phyloP scores from a whole-genome alignment of 129 eudicot species.

The Ambrosia trifida region DNA sequence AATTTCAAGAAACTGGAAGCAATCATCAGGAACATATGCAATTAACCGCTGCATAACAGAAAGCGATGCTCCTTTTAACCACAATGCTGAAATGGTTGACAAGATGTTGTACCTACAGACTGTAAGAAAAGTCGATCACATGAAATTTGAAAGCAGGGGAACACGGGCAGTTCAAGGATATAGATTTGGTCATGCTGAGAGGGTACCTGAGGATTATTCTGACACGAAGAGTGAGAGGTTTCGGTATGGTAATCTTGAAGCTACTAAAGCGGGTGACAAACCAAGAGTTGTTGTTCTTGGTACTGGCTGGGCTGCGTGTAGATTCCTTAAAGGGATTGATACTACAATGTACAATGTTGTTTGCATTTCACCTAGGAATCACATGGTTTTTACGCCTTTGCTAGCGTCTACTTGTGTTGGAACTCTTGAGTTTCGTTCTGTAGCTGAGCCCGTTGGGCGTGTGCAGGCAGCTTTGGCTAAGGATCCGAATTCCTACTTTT shows the following conservation, averaged over 20 bases:
- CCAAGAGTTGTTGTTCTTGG: slow-evolving; percentile 95
- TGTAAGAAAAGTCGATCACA: slow-evolving; percentile 32
- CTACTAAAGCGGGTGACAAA: slow-evolving; percentile 83
- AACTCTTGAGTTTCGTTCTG: slow-evolving; percentile 92
- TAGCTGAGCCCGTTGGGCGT: slow-evolving; percentile 77
- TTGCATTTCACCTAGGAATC: slow-evolving; percentile 93
- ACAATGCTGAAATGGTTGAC: slow-evolving; percentile 30
- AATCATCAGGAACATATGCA: slow-evolving; percentile 43
- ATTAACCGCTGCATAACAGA: slow-evolving; percentile 38
- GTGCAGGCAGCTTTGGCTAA: slow-evolving; percentile 78
- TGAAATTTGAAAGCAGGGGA: slow-evolving; percentile 50
- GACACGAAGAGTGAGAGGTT: slow-evolving; percentile 45
- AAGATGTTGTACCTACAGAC: slow-evolving; percentile 35
- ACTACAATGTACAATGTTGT: slow-evolving; percentile 73
- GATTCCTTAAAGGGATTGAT: slow-evolving; percentile 88
- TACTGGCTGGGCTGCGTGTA: slow-evolving; percentile 93
- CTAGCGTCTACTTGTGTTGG: slow-evolving; percentile 98
- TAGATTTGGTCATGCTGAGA: slow-evolving; percentile 53
- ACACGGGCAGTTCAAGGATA: slow-evolving; percentile 47
- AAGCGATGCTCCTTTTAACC: slow-evolving; percentile 26
- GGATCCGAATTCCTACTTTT: slow-evolving; percentile 75
- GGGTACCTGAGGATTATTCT: slow-evolving; percentile 41
- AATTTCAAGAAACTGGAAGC: slow-evolving; percentile 64
- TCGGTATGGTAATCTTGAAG: slow-evolving; percentile 64
- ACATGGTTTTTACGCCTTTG: slow-evolving; percentile 96